Evolutionary conservation across 75 land plant species (phyloP).

Genomic region (Pinus tabuliformis): DNA sequence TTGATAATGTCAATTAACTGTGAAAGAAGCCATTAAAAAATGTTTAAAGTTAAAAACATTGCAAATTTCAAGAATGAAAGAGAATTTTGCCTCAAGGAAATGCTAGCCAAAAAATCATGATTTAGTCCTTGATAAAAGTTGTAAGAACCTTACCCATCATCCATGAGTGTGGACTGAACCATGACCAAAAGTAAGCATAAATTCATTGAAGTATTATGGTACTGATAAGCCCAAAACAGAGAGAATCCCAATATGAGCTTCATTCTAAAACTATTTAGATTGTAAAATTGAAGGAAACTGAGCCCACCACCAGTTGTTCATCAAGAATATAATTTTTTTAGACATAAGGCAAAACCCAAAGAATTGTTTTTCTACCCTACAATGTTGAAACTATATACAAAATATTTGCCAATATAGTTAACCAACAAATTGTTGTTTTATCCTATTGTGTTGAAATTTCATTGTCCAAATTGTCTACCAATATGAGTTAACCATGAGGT

Average conservation of each 20-base stretch:
- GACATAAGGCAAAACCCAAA: not conserved
- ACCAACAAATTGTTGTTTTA: not conserved
- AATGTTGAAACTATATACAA: not conserved
- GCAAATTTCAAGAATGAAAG: not conserved
- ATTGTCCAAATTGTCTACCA: not conserved
- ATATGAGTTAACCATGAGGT: not conserved
- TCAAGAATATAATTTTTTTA: not conserved
- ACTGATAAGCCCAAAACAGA: no score
- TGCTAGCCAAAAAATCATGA: not conserved
- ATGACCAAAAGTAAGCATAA: no score
- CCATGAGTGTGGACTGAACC: no score
- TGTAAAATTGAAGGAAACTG: conserved; percentile 83
- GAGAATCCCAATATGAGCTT: conserved; percentile 85
- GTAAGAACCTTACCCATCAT: conserved; percentile 55
- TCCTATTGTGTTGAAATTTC: not conserved
- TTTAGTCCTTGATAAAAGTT: not conserved
- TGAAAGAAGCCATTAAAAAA: not conserved
- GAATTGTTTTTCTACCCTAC: not conserved
- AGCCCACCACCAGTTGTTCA: conserved; percentile 75
- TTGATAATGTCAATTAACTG: conserved; percentile 97
- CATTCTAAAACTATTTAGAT: conserved; percentile 74
- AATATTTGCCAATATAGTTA: no score
- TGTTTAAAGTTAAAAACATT: not conserved
- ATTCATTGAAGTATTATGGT: no score
- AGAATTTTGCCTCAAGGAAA: not conserved